phyloP scores from a whole-genome alignment of 768 basidiomycete species.

The Collybiopsis confluens region DNA sequence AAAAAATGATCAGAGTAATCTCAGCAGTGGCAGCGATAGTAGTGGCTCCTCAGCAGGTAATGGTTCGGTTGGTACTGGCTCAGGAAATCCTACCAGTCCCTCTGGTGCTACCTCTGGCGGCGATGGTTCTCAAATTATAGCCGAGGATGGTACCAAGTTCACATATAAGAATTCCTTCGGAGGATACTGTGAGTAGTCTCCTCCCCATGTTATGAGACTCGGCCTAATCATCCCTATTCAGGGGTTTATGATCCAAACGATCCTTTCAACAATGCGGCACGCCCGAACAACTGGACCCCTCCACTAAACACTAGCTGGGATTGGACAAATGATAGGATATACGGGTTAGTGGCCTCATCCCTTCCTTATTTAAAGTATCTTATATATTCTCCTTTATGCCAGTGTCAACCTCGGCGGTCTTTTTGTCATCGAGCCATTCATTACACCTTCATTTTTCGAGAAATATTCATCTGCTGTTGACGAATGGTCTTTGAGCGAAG shows the following conservation, averaged over 20 bases:
- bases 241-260: slow-evolving; percentile 66
- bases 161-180: slow-evolving; percentile 76
- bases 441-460: slow-evolving; percentile 64
- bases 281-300: slow-evolving; percentile 76
- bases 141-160: slow-evolving; percentile 67
- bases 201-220: slow-evolving; percentile 9
- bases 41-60: slow-evolving; percentile 9
- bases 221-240: slow-evolving; percentile 18
- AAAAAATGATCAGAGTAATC: slow-evolving; percentile 16
- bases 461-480: slow-evolving; percentile 60
- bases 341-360: slow-evolving; percentile 42
- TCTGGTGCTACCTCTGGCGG: slow-evolving; percentile 39
- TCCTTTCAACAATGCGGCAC: slow-evolving; percentile 73
- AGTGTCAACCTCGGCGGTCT: slow-evolving; percentile 65
- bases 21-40: slow-evolving; percentile 4
- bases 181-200: slow-evolving; percentile 56
- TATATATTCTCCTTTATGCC: neutral
- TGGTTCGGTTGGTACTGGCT: slow-evolving; percentile 4
- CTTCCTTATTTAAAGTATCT: neutral
- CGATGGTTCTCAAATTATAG: slow-evolving; percentile 63
- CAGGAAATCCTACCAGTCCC: slow-evolving; percentile 4
- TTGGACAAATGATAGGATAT: slow-evolving; percentile 57
- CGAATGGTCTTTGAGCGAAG: slow-evolving; percentile 68
- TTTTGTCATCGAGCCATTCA: slow-evolving; percentile 64
- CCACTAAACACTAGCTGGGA: slow-evolving; percentile 73